A percentile compares a stretch with the other conserved stretches of the same genome.
phyloP scores from a whole-genome alignment of 805 yeast species.

The Saturnispora mendoncae region DNA sequence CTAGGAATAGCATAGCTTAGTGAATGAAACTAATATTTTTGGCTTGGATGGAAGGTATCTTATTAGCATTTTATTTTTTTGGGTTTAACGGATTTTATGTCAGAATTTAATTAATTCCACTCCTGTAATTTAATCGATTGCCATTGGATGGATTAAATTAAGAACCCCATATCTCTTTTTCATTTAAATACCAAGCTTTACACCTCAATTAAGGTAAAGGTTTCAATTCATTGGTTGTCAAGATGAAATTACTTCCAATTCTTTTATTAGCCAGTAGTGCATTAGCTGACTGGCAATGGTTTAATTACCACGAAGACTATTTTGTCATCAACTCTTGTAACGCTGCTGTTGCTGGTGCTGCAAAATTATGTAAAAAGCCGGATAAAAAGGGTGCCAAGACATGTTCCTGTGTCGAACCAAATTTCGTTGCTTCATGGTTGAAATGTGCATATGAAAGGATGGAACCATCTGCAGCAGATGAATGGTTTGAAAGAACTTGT shows the following conservation, averaged over 20 bases:
- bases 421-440: conserved; percentile 26
- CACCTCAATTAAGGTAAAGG: too few relatives aligned
- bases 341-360: conserved; percentile 16
- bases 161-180: not conserved
- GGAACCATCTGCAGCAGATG: conserved; percentile 16
- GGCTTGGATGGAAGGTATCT: too few relatives aligned
- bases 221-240: not conserved
- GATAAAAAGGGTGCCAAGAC: conserved; percentile 8
- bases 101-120: not conserved
- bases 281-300: conserved; percentile 5
- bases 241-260: not conserved
- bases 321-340: conserved; percentile 18
- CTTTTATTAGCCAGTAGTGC: conserved; percentile 2
- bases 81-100: conserved; percentile 6
- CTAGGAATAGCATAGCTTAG: too few relatives aligned
- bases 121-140: not conserved
- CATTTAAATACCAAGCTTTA: not conserved
- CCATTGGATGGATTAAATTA: not conserved
- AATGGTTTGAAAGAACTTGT: conserved; percentile 19
- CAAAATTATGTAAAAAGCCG: conserved; percentile 16
- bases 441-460: conserved; percentile 20
- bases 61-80: too few relatives aligned
- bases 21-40: too few relatives aligned
- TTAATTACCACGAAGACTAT: conserved; percentile 10
- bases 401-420: conserved; percentile 22